Evolutionary conservation across 2,329 filamentous ascomycete genomes (phyloP), one percentile per base, ranked within the genome.

Genomic region (Pezicula rhizophila): DNA sequence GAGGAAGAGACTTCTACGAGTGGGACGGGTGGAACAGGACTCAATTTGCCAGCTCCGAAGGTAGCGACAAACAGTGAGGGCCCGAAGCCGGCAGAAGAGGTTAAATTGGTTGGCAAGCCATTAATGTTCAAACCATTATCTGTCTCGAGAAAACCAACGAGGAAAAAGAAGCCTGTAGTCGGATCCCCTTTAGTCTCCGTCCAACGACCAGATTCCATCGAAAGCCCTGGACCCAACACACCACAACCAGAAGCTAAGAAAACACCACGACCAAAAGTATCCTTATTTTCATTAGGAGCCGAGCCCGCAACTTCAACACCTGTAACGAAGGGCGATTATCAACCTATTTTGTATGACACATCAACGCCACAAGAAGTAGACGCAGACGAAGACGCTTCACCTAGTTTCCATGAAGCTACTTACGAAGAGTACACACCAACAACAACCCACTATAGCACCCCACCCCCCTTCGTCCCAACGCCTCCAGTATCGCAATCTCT

Each of bases 71-170:
- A 79, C 58, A 74, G 77, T 1, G 71, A 71, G 11, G 76, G 77
- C 38, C 75, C 80, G 59, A 60, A 81, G 60, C 68, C 76, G 23
- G 77, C 76, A n/a, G 73, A 78, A 2, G 80, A 85, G 50, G 77
- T 85, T 14, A 85, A 87, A 68, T 68, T 87, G 12, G 78, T 84
- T 2, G 87, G 87, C 17, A 93, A 91, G 58, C 81, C 89, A 11
- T 80, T 91, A 66, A 87, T 89, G 80, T 96, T 97, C 67, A 87
- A 84, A 63, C 92, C 92, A 3, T 72, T 96, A 34, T 96, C 91
- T 1, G 90, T 96, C 12, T 80, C 84, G 14, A 78, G 88, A 52
- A 89, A 85, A 54, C 76, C 82, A 26, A 79, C 78, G 54, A 89
- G 87, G 69, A 89, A 85, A 70, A 84, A 74, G 49, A 65, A 49